These are phyloP conservation scores for Backusella westeae DNA, from an alignment of 192 early-diverging fungal species.

Conservation along the genomic window DNA sequence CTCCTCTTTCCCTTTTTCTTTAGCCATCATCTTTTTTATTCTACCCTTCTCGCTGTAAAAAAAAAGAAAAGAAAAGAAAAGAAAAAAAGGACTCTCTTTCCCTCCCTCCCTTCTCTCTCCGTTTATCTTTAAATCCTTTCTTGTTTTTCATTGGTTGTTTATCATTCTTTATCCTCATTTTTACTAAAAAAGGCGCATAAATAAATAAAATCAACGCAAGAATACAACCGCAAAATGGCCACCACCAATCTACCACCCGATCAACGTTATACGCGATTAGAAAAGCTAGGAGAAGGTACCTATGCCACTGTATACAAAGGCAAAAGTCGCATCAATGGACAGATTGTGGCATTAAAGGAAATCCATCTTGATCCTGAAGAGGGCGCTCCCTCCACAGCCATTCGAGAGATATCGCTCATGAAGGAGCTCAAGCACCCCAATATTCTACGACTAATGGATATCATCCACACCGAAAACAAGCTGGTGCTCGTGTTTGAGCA, in stretches of 20 bases:
- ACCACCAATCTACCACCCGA: slow-evolving; percentile 18
- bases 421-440: slow-evolving; percentile 94
- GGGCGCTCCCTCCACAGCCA: slow-evolving; percentile 96
- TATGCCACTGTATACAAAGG: slow-evolving; percentile 93
- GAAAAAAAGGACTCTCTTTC: not conserved
- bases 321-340: slow-evolving; percentile 67
- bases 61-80: too few species aligned
- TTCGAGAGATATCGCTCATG: slow-evolving; percentile 97
- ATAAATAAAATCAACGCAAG: not conserved
- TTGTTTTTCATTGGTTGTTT: not conserved
- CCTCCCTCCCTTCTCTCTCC: not conserved
- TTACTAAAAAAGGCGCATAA: not conserved
- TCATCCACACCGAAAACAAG: slow-evolving; percentile 86
- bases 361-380: slow-evolving; percentile 90
- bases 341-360: slow-evolving; percentile 95
- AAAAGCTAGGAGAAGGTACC: slow-evolving; percentile 97
- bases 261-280: slow-evolving; percentile 69
- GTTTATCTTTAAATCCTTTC: not conserved
- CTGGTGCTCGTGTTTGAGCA: slow-evolving; percentile 84
- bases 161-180: not conserved
- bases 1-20: not conserved
- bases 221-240: not conserved
- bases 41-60: not conserved
- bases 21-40: not conserved
- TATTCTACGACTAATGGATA: slow-evolving; percentile 80